Evolutionary conservation across 148 eudicot species (phyloP).

Genomic region (Rhododendron ferrugineum): DNA sequence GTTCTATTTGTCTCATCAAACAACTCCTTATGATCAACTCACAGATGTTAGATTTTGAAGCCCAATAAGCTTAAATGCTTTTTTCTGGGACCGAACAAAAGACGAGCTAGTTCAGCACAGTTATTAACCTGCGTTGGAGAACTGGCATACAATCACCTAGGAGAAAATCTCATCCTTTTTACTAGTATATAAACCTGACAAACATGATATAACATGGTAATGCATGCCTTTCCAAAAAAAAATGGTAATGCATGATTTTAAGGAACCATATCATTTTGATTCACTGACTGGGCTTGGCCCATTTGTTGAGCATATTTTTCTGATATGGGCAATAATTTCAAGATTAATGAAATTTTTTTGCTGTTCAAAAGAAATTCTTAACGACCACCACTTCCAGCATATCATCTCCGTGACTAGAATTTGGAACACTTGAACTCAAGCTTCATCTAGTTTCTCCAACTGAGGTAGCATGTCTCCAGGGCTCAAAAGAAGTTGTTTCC

Average conservation of each 20-base stretch:
- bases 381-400: neutral
- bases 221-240: too few species aligned
- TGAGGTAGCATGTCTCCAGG: neutral
- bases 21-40: neutral
- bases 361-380: neutral
- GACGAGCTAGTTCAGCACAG: neutral
- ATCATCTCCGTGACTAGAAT: neutral
- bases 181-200: neutral
- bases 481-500: neutral
- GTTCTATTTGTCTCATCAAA: neutral
- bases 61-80: neutral
- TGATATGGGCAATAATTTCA: too few species aligned
- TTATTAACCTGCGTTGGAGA: neutral
- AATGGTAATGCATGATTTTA: neutral
- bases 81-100: neutral
- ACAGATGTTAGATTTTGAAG: neutral
- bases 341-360: too few species aligned
- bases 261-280: neutral
- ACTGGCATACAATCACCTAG: neutral
- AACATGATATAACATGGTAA: neutral
- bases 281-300: too few species aligned
- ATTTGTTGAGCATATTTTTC: too few species aligned
- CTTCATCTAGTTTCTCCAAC: neutral
- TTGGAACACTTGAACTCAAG: neutral
- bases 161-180: neutral